Base-by-base conservation (phyloP, 306 rosid species). In the Neltuma alba region DNA sequence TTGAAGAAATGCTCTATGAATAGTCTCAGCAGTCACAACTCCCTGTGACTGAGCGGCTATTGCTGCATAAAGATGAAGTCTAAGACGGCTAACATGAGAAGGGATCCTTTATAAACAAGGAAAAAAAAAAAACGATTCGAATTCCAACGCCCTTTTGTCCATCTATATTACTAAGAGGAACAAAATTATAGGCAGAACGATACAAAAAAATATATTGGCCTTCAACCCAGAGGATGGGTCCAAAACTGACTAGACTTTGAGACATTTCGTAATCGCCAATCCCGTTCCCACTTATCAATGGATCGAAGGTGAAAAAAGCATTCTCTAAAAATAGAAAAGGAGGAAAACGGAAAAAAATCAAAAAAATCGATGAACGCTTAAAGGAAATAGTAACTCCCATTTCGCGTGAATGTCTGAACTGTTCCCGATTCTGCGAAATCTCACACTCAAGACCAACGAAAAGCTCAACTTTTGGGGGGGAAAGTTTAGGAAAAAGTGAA, bases 21-120 rank as follows among this genome's bases (percentile, higher is more conserved):
- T 89, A 42, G 93, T 82, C 79, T 90, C 89, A 21, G 86, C 27
- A 0, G 97, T 89, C 88, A 90, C 95, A 77, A 81, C 86, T 54
- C 91, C 94, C 38, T 9, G 81, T 5, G 89, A 73, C 80, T 90
- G 89, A 20, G 88, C 89, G 77, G 89, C 64, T 77, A 82, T 69
- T 76, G 87, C 93, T 86, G 90, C 92, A 93, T 80, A 85, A 80
- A 83, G 64, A 82, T 12, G 75, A 86, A 79, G 74, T 71, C 89
- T 76, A 83, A 85, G 83, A 89, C 78, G 78, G 73, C 87, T 72
- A 71, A 83, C 84, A 87, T 76, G 84, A 89, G 76, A 79, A 80
- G 5, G 40, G 75, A 76, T 77, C 83, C 80, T 80, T 83, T 64
- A 76, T 76, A 80, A 74, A 67, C 60, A 66, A 75, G 42, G 61